Percentiles rank a stretch among this genome's conserved stretches.
These are phyloP conservation scores for Trichosporon sp. DNA, from an alignment of 1,284 basidiomycete species.

Conservation along the genomic window DNA sequence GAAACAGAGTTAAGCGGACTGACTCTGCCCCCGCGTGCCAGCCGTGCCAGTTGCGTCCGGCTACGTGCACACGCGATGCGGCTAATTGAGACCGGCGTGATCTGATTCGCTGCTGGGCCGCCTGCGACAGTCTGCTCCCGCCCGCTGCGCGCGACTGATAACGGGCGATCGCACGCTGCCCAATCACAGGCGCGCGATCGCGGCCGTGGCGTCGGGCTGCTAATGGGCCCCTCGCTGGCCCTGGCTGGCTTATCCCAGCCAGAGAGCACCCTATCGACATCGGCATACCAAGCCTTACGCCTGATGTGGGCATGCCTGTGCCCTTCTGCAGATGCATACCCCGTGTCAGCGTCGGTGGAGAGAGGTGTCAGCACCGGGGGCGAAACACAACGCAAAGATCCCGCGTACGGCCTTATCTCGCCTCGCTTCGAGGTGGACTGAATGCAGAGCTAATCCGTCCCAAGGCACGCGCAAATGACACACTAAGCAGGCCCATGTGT, in stretches of 20 bases:
- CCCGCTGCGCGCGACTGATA: not conserved
- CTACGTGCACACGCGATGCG: not conserved
- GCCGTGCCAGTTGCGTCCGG: no score
- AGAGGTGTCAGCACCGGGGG: not conserved
- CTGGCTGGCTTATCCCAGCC: not conserved
- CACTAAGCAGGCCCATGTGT: not conserved
- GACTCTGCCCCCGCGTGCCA: not conserved
- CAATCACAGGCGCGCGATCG: not conserved
- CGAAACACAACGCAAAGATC: no score
- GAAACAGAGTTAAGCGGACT: not conserved
- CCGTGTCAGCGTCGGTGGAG: not conserved
- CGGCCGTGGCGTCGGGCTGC: not conserved
- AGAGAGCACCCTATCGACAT: not conserved
- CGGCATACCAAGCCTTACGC: not conserved
- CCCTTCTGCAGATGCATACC: not conserved
- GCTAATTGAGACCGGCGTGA: not conserved
- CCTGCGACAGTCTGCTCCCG: not conserved
- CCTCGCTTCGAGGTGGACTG: not conserved
- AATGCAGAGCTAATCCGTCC: not conserved
- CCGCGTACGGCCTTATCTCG: not conserved
- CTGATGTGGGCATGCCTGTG: not conserved
- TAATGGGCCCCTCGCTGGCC: not conserved
- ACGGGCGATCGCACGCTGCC: not conserved
- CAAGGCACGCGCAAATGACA: not conserved
- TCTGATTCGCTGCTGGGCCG: not conserved